Percentiles rank a stretch among this genome's conserved stretches.
Conservation (phyloP, 768 basidiomycete species). For the Russula lepida region DNA sequence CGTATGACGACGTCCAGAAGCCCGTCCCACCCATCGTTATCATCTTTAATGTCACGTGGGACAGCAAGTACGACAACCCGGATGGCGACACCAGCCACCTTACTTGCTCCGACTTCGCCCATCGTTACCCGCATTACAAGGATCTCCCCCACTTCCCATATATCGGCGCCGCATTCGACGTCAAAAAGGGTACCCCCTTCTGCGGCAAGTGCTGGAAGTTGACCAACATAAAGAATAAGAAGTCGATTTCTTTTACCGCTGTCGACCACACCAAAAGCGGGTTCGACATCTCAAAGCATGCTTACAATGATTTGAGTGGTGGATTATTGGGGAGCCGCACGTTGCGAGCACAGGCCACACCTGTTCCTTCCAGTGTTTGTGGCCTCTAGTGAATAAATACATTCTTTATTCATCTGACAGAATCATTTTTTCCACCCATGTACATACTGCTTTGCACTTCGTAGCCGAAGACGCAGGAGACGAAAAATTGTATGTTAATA, state of each 20-base stretch:
- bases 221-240: conserved; percentile 35
- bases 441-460: too few species aligned
- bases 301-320: conserved; percentile 27
- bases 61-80: conserved; percentile 37
- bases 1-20: neutral
- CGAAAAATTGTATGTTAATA: too few species aligned
- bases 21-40: neutral
- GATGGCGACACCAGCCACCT: conserved; percentile 33
- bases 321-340: neutral
- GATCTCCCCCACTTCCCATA: conserved; percentile 48
- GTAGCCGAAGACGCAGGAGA: too few species aligned
- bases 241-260: conserved; percentile 40
- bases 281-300: conserved; percentile 32
- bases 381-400: too few species aligned
- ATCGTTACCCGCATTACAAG: conserved; percentile 40
- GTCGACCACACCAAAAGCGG: conserved; percentile 40
- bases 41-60: too few species aligned
- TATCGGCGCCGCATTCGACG: conserved; percentile 47
- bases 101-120: conserved; percentile 42
- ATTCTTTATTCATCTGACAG: too few species aligned
- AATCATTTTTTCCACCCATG: too few species aligned
- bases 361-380: too few species aligned
- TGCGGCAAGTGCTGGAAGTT: conserved; percentile 59
- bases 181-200: conserved; percentile 40
- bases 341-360: too few species aligned